A percentile compares a stretch with the other conserved stretches of the same genome.
These are phyloP conservation scores for Suhomyces anneliseae DNA, from an alignment of 1,139 yeast genomes.

Conservation along the genomic window DNA sequence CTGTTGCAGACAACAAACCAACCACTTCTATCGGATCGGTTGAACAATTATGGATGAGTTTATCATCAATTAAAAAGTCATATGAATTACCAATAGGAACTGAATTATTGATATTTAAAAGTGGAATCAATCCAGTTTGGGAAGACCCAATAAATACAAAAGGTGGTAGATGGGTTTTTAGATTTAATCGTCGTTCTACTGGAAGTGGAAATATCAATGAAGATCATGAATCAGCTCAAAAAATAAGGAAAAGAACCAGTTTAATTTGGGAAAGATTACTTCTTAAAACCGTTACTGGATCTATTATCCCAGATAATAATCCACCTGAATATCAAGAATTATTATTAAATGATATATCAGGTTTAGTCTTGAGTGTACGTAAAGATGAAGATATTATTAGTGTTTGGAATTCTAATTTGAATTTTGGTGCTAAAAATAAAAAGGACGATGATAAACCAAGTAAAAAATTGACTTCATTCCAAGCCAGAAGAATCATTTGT, in stretches of 20 bases:
- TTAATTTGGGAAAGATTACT: slow-evolving; percentile 56
- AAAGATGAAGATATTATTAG: slow-evolving; percentile 51
- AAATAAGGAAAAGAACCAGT: slow-evolving; percentile 38
- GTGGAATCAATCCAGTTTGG: slow-evolving; percentile 70
- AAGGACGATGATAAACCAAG: slow-evolving; percentile 21
- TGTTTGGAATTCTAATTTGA: slow-evolving; percentile 55
- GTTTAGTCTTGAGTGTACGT: slow-evolving; percentile 52
- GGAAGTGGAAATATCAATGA: slow-evolving; percentile 14
- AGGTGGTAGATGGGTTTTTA: slow-evolving; percentile 69
- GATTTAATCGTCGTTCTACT: slow-evolving; percentile 40
- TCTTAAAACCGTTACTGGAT: slow-evolving; percentile 45
- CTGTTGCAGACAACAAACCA: slow-evolving; percentile 9
- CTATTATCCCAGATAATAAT: slow-evolving; percentile 34
- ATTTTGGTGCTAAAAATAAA: slow-evolving; percentile 23
- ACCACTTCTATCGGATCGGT: slow-evolving; percentile 44
- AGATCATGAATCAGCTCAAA: slow-evolving; percentile 15
- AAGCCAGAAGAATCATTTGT: slow-evolving; percentile 50
- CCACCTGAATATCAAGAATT: slow-evolving; percentile 34
- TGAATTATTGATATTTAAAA: slow-evolving; percentile 60
- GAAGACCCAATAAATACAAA: slow-evolving; percentile 63
- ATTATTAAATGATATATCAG: slow-evolving; percentile 48
- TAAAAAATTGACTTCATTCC: slow-evolving; percentile 43
- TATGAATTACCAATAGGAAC: slow-evolving; percentile 53
- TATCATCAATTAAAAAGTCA: slow-evolving; percentile 48
- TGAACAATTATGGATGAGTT: slow-evolving; percentile 63